These are phyloP conservation scores for Cladosporium sp. DNA, from an alignment of 2,329 filamentous ascomycete species.

Conservation along the genomic window DNA sequence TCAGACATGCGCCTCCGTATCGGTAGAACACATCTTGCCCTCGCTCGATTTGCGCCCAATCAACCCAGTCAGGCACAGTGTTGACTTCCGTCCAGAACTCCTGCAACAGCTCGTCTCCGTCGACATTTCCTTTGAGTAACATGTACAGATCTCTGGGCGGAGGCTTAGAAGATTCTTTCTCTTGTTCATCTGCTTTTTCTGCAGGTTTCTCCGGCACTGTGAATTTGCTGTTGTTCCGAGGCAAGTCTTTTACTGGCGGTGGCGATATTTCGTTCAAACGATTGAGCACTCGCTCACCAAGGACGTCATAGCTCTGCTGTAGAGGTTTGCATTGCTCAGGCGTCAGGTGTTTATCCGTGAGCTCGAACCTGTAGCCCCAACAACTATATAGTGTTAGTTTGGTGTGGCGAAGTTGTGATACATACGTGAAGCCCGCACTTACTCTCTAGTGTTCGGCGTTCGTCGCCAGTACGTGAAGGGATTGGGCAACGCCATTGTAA, in stretches of 20 bases:
- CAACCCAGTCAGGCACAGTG: constrained; percentile 67
- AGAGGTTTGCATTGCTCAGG: constrained; percentile 56
- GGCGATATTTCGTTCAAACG: constrained; percentile 60
- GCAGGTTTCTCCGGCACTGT: constrained; percentile 24
- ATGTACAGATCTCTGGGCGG: constrained; percentile 58
- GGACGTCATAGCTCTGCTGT: constrained; percentile 63
- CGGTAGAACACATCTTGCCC: constrained; percentile 76
- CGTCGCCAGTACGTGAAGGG: constrained; percentile 34
- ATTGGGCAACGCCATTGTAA: constrained; percentile 41
- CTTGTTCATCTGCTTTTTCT: constrained; percentile 7
- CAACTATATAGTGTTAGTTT: constrained; percentile 30
- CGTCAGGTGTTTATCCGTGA: constrained; percentile 62
- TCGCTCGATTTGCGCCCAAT: constrained; percentile 70
- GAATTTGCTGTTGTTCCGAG: constrained; percentile 35
- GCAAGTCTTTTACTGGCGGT: constrained; percentile 35
- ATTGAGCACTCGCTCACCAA: constrained; percentile 63
- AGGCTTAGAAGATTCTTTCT: constrained; percentile 26
- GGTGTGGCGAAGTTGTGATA: constrained; percentile 7
- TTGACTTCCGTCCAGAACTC: constrained; percentile 64
- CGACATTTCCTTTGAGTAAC: constrained; percentile 56
- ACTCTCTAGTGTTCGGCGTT: constrained; percentile 42
- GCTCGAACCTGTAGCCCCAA: constrained; percentile 68
- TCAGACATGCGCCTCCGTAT: constrained; percentile 65
- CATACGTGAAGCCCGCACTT: constrained; percentile 22
- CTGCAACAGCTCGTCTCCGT: constrained; percentile 52